Base-by-base conservation (phyloP, 1,284 basidiomycete species). In the Cryptococcus sp. region DNA sequence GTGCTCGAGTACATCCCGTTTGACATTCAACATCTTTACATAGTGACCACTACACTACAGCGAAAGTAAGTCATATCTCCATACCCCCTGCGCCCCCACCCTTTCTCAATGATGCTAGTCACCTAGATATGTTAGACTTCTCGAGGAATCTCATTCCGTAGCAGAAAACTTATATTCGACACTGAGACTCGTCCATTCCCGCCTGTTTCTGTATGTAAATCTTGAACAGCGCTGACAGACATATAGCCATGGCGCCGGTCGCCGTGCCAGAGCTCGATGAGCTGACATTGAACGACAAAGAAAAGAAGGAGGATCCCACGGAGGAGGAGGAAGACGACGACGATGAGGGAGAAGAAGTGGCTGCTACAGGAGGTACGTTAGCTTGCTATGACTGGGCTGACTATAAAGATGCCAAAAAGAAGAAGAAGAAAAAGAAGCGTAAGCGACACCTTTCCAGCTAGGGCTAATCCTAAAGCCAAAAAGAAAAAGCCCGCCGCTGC, bases 391-490 rank as follows among this genome's bases (percentile, higher is more conserved):
- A 17, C 5, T 20, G 38, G 15, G 23, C 38, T 23, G 39, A 52
- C 39, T 15, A 16, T 20, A 34, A 34, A 58, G 74, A 66, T 29
- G 72, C 67, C 11, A 88, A 88, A 75, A 91, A 90, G 79, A 91
- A 90, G 78, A 91, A 91, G 83, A 97, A 96, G 77, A 96, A 96
- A 82, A 93, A 91, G 79, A 95, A 93, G 79, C 74, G 74, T 73
- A 53, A 62, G 74, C 58, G 29, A 13, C 17, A 20, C 19, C 17
- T 16, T 3, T 20, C 11, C 15, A 51, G 11, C 39, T 16, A 45
- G 26, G 10, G 23, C 17, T 5, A 15, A n/a, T 16, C 37, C 6
- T 41, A 19, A 38, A 75, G 76, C 86, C 40, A 92, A 91, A 79
- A 92, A 91, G 83, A 91, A 91, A 79, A 82, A 82, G 72, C 58